Percentiles rank a stretch among this genome's conserved stretches.
Evolutionary conservation across 2,329 filamentous ascomycete genomes (phyloP).

Genomic region (Colletotrichum sp.): DNA sequence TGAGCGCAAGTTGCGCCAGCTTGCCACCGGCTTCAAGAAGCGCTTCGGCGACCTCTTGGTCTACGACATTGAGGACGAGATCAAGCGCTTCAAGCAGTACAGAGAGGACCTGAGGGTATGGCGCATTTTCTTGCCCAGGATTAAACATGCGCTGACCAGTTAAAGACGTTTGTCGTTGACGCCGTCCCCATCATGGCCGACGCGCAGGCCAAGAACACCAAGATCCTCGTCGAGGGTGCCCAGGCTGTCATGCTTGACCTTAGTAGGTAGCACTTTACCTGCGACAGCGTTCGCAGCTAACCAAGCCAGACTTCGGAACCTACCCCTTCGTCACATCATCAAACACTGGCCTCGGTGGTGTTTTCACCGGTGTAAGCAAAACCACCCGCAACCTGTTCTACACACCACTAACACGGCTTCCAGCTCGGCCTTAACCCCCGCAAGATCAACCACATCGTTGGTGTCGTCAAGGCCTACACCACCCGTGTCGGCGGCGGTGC

Average conservation of each 20-base stretch:
- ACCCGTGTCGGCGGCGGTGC: conserved; percentile 66
- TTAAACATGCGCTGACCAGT: not conserved
- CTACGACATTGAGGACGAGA: conserved; percentile 73
- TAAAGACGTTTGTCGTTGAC: conserved; percentile 63
- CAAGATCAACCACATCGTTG: conserved; percentile 64
- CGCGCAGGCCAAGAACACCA: conserved; percentile 62
- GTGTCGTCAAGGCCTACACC: conserved; percentile 74
- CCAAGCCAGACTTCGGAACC: conserved; percentile 49
- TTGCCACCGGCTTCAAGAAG: conserved; percentile 69
- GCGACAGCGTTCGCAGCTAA: no score
- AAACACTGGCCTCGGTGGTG: conserved; percentile 22
- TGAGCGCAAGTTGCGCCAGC: conserved; percentile 66
- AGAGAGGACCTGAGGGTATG: conserved; percentile 14
- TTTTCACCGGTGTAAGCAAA: conserved; percentile 20
- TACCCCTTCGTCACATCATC: conserved; percentile 48
- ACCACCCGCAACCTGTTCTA: no score
- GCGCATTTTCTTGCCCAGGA: fast-evolving
- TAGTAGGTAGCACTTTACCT: not conserved
- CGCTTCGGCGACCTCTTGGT: conserved; percentile 70
- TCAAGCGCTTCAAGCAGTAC: conserved; percentile 36
- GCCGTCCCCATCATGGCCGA: conserved; percentile 67
- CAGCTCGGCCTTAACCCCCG: conserved; percentile 63
- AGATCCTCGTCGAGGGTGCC: conserved; percentile 73
- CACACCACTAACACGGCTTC: no score
- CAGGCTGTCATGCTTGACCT: conserved; percentile 66